Conservation (phyloP, 2,329 filamentous ascomycete genomes). For the Fusarium fujikuroi region DNA sequence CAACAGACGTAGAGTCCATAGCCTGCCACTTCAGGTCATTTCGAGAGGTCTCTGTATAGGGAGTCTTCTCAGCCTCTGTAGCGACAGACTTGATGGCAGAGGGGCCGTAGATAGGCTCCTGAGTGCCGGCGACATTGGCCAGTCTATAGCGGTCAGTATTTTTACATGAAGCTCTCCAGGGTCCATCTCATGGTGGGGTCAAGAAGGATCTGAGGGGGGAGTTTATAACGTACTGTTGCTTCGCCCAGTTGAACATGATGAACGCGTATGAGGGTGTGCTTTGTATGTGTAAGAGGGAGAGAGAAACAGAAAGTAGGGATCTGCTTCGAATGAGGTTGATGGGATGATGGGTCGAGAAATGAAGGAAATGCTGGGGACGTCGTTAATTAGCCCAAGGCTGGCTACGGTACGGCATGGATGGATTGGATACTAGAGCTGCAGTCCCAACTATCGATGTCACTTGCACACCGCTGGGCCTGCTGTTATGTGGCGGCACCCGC, state of each 20-base stretch:
- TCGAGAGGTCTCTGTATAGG: constrained; percentile 82
- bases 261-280: constrained; percentile 2
- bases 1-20: constrained; percentile 86
- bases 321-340: constrained; percentile 16
- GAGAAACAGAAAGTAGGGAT: background rate
- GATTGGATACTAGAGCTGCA: constrained; percentile 3
- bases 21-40: constrained; percentile 85
- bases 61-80: constrained; percentile 78
- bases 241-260: constrained; percentile 93
- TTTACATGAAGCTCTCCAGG: constrained; percentile 13
- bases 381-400: constrained; percentile 30
- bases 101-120: constrained; percentile 95
- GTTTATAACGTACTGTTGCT: constrained; percentile 76
- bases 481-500: constrained; percentile 21
- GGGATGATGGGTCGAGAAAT: constrained; percentile 40
- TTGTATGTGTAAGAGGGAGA: background rate
- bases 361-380: constrained; percentile 31
- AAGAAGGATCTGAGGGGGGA: constrained; percentile 10
- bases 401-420: background rate
- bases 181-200: constrained; percentile 22
- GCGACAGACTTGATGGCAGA: constrained; percentile 87
- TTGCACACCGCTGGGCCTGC: constrained; percentile 35
- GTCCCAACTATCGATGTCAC: constrained; percentile 30
- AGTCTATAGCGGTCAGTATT: constrained; percentile 58
- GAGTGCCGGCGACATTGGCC: constrained; percentile 88